Conservation (phyloP, 2,329 filamentous ascomycete genomes). For the Metarhizium rileyi region DNA sequence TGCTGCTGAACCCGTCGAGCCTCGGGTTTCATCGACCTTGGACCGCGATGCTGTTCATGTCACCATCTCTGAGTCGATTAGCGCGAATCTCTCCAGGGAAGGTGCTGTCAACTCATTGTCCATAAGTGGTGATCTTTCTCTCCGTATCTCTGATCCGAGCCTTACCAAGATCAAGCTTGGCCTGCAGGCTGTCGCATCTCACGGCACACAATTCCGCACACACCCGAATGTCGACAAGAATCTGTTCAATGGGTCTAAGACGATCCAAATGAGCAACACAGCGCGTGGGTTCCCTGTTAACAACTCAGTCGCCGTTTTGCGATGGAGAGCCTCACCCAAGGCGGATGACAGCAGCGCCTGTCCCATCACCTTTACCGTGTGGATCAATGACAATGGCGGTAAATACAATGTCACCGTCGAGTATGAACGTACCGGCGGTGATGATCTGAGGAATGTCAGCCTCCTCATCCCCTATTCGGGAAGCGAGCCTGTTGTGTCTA, state of each 20-base stretch:
- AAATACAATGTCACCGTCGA: slow-evolving; percentile 89
- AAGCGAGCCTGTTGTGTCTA: slow-evolving; percentile 79
- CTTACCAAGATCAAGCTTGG: slow-evolving; percentile 88
- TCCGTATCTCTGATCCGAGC: slow-evolving; percentile 79
- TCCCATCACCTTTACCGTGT: slow-evolving; percentile 93
- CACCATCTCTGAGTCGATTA: slow-evolving; percentile 81
- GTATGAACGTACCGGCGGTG: slow-evolving; percentile 81
- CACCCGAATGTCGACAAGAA: slow-evolving; percentile 94
- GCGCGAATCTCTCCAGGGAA: slow-evolving; percentile 79
- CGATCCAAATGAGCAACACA: slow-evolving; percentile 83
- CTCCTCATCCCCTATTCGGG: slow-evolving; percentile 81
- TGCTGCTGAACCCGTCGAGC: slow-evolving; percentile 42
- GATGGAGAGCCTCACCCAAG: slow-evolving; percentile 82
- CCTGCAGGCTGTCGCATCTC: slow-evolving; percentile 63
- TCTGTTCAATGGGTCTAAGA: slow-evolving; percentile 71
- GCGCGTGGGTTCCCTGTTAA: slow-evolving; percentile 88
- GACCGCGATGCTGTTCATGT: slow-evolving; percentile 83
- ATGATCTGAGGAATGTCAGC: slow-evolving; percentile 71
- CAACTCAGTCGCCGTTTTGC: slow-evolving; percentile 83
- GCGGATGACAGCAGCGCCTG: slow-evolving; percentile 70
- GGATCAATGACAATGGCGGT: slow-evolving; percentile 82
- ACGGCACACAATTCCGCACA: slow-evolving; percentile 84
- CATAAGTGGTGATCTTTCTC: slow-evolving; percentile 83
- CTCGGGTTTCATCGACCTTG: slow-evolving; percentile 53
- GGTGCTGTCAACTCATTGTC: slow-evolving; percentile 78